phyloP scores from a whole-genome alignment of 1,139 yeast genomes.

The Zygoascus sp. region DNA sequence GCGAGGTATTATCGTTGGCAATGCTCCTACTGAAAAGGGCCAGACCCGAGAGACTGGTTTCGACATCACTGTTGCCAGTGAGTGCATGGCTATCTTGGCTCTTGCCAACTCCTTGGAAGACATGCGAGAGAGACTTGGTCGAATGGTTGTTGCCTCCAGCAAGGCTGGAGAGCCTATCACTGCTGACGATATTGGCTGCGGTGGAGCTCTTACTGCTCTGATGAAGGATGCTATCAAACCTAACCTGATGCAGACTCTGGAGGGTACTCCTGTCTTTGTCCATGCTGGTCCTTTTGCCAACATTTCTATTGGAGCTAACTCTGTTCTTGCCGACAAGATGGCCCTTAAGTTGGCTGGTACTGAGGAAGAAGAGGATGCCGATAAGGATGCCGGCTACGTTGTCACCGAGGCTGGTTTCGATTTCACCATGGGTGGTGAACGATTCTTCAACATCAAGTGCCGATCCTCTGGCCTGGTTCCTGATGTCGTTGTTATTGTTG shows the following conservation, averaged over 20 bases:
- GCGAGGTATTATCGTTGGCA: slow-evolving; percentile 87
- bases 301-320: slow-evolving; percentile 93
- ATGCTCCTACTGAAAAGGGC: slow-evolving; percentile 94
- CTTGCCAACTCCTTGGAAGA: slow-evolving; percentile 75
- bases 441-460: slow-evolving; percentile 94
- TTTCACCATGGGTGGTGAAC: slow-evolving; percentile 99
- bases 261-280: slow-evolving; percentile 96
- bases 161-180: slow-evolving; percentile 84
- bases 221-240: slow-evolving; percentile 97
- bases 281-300: slow-evolving; percentile 99
- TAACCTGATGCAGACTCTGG: slow-evolving; percentile 94
- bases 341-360: slow-evolving; percentile 91
- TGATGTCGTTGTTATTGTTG: slow-evolving; percentile 90
- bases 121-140: slow-evolving; percentile 85
- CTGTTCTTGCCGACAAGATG: slow-evolving; percentile 91
- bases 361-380: slow-evolving; percentile 47
- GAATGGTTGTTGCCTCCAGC: slow-evolving; percentile 84
- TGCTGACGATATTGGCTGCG: slow-evolving; percentile 94
- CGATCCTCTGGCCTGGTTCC: slow-evolving; percentile 89
- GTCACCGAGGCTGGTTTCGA: slow-evolving; percentile 98
- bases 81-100: slow-evolving; percentile 98
- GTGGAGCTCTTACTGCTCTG: slow-evolving; percentile 94
- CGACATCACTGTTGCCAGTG: slow-evolving; percentile 95
- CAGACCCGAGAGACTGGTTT: slow-evolving; percentile 85
- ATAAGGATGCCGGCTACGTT: slow-evolving; percentile 78